Evolutionary conservation across 805 yeast species (phyloP), one percentile per base, ranked within the genome.

Genomic region (Myxozyma vanderwaltii): DNA sequence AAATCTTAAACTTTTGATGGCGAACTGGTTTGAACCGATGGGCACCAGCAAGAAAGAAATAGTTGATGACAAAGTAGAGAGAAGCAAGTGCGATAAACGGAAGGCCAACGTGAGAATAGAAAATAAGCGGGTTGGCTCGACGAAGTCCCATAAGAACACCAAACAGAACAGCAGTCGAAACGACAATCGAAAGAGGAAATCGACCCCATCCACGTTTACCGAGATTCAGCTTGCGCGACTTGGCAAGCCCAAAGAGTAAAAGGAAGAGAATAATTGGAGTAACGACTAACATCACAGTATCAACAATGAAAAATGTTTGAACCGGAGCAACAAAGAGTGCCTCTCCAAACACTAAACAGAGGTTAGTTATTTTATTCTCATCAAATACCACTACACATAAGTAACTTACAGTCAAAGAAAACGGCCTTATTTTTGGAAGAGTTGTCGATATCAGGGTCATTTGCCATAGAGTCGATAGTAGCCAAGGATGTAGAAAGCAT

Each of bases 401-500:
- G 1, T 8, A 3, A 58, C 61, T 39, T 43, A 57, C 63, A 39
- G 68, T 88, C 91, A 64, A 86, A 81, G 71, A 76, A 91, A 0
- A 85, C 81, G 0, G 94, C 88, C 45, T 59, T 56, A 44, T 53
- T 48, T 49, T 62, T 59, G 23, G 63, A 64, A 7, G 63, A 51
- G 46, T 72, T 75, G 29, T 69, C 73, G 24, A 72, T 68, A 4
- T 74, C 78, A 17, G 76, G 67, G 10, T 74, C 74, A 13, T 70
- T 70, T 0, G 82, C 77, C 66, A 90, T 67, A 21, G 77, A 76
- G 1, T 69, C 66, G 0, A 83, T 75, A 59, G 87, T 76, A 65
- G 86, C 94, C 66, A 87, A 72, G 0, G 95, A 77, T 54, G 82
- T 85, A 3, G 85, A 79, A 36, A 88, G 77, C 96, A 91, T 91